These are phyloP conservation scores for Eucalyptus marginata DNA, from an alignment of 345 rosid genomes.

Conservation along the genomic window DNA sequence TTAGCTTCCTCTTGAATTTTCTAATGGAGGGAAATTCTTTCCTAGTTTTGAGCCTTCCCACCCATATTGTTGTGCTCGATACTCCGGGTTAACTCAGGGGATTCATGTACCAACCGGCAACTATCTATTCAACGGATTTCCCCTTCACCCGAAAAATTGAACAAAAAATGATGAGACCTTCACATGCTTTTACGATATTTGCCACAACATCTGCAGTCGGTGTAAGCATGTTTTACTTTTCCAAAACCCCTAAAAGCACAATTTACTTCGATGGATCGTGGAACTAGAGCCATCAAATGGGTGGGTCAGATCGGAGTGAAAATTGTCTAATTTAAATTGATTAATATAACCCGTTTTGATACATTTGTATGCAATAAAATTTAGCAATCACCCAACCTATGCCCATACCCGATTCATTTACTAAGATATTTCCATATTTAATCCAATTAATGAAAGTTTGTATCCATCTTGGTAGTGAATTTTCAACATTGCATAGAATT, in stretches of 20 bases:
- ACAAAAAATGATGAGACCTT: neutral
- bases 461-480: neutral
- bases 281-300: neutral
- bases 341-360: neutral
- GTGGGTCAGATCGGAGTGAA: fast-evolving
- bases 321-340: neutral
- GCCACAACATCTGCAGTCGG: neutral
- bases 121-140: neutral
- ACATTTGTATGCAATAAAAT: neutral
- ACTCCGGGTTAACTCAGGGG: neutral
- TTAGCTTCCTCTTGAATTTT: neutral
- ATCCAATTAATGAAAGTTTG: neutral
- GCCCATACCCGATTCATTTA: neutral
- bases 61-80: neutral
- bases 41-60: neutral
- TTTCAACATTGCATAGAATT: neutral
- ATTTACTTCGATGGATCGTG: neutral
- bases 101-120: neutral
- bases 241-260: neutral
- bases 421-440: neutral
- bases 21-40: neutral
- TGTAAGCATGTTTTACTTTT: neutral
- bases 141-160: neutral
- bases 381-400: neutral
- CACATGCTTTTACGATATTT: neutral